A percentile compares a stretch with the other conserved stretches of the same genome.
These are phyloP conservation scores for Leishmania aethiopica DNA, from an alignment of 208 protist species.

Conservation along the genomic window DNA sequence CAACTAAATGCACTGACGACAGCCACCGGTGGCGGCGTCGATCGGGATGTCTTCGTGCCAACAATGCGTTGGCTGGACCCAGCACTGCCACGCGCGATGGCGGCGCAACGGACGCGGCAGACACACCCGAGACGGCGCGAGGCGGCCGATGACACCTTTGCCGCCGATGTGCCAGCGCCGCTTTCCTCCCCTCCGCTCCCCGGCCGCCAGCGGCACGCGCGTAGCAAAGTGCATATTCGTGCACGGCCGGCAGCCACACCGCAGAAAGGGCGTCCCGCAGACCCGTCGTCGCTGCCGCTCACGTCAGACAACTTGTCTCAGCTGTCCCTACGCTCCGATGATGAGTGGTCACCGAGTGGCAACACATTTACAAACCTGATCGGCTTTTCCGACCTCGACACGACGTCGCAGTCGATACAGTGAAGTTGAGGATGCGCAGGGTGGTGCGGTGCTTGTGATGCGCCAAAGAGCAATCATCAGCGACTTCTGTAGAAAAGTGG, in stretches of 20 bases:
- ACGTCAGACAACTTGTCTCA: slow-evolving; percentile 18
- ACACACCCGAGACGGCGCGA: neutral
- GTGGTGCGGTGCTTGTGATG: neutral
- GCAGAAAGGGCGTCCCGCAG: slow-evolving; percentile 13
- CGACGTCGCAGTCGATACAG: slow-evolving; percentile 34
- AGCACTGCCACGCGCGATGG: neutral
- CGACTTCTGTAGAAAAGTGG: neutral
- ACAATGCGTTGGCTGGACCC: slow-evolving; percentile 22
- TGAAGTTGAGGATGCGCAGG: neutral
- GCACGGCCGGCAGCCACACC: neutral
- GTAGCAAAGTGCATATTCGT: neutral
- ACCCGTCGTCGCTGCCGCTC: slow-evolving; percentile 27
- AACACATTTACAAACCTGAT: slow-evolving; percentile 80
- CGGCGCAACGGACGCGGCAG: slow-evolving; percentile 1
- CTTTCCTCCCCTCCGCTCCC: slow-evolving; percentile 12
- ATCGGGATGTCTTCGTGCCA: slow-evolving; percentile 13
- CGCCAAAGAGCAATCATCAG: neutral
- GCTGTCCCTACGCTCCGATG: slow-evolving; percentile 11
- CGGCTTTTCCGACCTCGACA: slow-evolving; percentile 66
- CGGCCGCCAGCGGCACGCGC: neutral
- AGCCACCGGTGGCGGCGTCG: neutral
- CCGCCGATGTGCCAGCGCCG: slow-evolving; percentile 8
- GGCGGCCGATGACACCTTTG: neutral
- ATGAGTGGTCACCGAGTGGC: slow-evolving; percentile 32
- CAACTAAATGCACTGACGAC: slow-evolving; percentile 17